Evolutionary conservation across 495 filamentous ascomycete species (phyloP).

Genomic region (Lophiostoma macrostomum): DNA sequence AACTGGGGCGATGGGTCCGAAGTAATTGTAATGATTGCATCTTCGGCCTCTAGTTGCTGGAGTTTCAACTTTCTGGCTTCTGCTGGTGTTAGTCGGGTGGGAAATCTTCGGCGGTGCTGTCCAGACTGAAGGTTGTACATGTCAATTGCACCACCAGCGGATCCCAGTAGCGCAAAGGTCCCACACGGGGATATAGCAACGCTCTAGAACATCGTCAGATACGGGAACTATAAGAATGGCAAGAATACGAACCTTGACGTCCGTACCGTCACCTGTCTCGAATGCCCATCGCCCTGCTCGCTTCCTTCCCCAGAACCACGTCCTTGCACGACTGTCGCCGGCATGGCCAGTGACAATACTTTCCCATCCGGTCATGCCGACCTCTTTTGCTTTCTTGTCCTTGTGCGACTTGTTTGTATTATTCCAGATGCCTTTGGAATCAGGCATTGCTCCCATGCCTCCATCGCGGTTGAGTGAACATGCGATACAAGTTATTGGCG

Average conservation of each 20-base stretch:
- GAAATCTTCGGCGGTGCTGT: constrained; percentile 77
- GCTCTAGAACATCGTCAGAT: constrained; percentile 46
- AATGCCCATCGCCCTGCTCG: constrained; percentile 91
- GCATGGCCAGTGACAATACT: constrained; percentile 93
- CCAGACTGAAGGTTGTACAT: constrained; percentile 98
- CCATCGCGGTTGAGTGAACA: constrained; percentile 90
- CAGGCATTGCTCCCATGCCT: constrained; percentile 74
- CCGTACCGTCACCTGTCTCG: constrained; percentile 74
- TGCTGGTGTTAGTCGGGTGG: constrained; percentile 61
- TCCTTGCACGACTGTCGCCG: constrained; percentile 77
- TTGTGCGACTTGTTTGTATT: constrained; percentile 58
- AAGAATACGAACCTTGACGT: constrained; percentile 56
- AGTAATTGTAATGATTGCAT: constrained; percentile 10
- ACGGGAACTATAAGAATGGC: too few relatives aligned
- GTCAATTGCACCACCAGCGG: constrained; percentile 73
- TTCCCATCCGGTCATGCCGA: constrained; percentile 85
- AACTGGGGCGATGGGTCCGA: constrained; percentile 36
- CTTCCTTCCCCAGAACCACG: constrained; percentile 97
- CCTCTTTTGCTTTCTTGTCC: constrained; percentile 53
- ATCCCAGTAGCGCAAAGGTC: constrained; percentile 90
- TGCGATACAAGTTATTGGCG: constrained; percentile 84
- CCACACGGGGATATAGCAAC: constrained; percentile 88
- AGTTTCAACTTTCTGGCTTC: constrained; percentile 62
- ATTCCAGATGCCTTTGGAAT: constrained; percentile 71
- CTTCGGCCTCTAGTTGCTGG: constrained; percentile 49